These are phyloP conservation scores for Bipolaris oryzae DNA, from an alignment of 2,329 filamentous ascomycete genomes.

Conservation along the genomic window DNA sequence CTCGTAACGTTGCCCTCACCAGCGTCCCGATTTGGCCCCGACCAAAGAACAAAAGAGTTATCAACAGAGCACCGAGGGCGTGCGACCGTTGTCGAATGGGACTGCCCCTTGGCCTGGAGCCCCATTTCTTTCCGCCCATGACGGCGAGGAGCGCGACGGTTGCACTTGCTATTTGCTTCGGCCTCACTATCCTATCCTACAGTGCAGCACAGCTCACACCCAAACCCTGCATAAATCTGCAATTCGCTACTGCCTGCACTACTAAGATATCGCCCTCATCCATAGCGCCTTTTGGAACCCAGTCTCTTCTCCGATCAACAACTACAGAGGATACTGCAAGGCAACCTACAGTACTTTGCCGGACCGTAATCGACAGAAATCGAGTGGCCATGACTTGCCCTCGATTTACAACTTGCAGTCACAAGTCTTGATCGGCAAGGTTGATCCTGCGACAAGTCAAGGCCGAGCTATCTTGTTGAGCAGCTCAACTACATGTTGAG, in stretches of 20 bases:
- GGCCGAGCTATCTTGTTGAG: constrained; percentile 1
- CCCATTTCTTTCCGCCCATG: background rate
- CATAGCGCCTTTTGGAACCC: constrained; percentile 36
- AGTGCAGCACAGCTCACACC: background rate
- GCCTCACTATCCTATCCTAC: background rate
- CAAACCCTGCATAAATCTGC: background rate
- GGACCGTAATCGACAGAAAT: background rate
- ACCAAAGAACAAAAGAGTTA: background rate
- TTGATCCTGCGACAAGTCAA: background rate
- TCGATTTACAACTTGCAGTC: background rate
- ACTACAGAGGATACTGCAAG: background rate
- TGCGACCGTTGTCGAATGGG: too few species aligned
- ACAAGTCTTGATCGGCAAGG: background rate
- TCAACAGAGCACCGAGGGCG: background rate
- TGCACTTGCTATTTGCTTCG: background rate
- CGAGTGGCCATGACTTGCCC: background rate
- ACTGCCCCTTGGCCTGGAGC: background rate
- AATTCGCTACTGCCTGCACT: constrained; percentile 25
- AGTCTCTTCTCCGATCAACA: constrained; percentile 24
- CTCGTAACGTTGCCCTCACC: background rate
- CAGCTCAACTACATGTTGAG: background rate
- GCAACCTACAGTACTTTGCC: background rate
- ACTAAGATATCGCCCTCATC: constrained; percentile 35
- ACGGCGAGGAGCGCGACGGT: background rate
- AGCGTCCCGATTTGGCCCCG: constrained; percentile 3